phyloP scores from a whole-genome alignment of 1,284 basidiomycete genomes.

The Porodaedalea pini region DNA sequence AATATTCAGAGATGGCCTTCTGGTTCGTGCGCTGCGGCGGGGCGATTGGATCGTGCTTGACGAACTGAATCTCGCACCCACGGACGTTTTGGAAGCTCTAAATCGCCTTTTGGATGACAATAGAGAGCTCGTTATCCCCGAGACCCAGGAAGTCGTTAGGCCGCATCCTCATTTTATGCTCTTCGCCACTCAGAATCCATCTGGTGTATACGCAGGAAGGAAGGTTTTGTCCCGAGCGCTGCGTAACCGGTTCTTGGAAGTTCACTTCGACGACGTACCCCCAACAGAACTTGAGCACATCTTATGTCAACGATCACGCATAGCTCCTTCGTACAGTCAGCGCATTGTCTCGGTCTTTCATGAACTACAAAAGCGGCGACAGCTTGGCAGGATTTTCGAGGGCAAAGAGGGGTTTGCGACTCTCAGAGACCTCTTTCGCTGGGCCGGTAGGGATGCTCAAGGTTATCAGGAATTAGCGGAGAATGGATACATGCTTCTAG shows the following conservation, averaged over 20 bases:
- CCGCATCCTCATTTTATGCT: constrained; percentile 98
- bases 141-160: constrained; percentile 91
- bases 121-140: constrained; percentile 92
- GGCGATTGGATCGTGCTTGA: constrained; percentile 99
- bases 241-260: constrained; percentile 97
- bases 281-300: constrained; percentile 93
- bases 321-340: constrained; percentile 90
- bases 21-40: constrained; percentile 87
- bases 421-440: constrained; percentile 94
- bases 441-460: constrained; percentile 88
- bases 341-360: constrained; percentile 91
- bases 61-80: constrained; percentile 96
- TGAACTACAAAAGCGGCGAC: constrained; percentile 90
- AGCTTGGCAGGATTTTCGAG: constrained; percentile 92
- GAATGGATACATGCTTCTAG: constrained; percentile 97
- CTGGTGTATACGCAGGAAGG: constrained; percentile 94
- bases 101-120: constrained; percentile 98
- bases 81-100: constrained; percentile 95
- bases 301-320: constrained; percentile 82
- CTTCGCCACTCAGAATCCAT: constrained; percentile 98
- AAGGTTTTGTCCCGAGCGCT: constrained; percentile 96
- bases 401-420: constrained; percentile 97
- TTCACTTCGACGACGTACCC: constrained; percentile 97
- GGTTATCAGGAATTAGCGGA: constrained; percentile 92
- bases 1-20: constrained; percentile 89